Percentiles rank a stretch among this genome's conserved stretches.
Conservation (phyloP, 2,329 filamentous ascomycete genomes). For the Arachnopeziza araneosa region DNA sequence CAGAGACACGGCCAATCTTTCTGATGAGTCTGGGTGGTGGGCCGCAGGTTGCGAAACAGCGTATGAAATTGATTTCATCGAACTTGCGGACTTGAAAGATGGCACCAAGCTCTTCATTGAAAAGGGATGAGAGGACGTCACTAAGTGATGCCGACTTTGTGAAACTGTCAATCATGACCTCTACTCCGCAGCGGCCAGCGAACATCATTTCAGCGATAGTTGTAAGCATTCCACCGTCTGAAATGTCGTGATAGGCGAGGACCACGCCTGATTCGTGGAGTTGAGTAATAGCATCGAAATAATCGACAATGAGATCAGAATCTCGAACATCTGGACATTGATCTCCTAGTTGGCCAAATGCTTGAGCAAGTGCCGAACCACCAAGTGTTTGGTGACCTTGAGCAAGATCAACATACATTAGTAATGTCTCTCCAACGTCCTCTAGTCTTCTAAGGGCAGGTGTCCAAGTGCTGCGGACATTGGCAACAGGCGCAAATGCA, state of each 20-base stretch:
- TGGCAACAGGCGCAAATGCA: constrained; percentile 78
- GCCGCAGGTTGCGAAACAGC: constrained; percentile 86
- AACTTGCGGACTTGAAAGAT: constrained; percentile 89
- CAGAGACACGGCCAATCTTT: constrained; percentile 74
- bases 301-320: constrained; percentile 75
- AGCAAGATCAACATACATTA: constrained; percentile 89
- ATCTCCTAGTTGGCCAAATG: constrained; percentile 78
- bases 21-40: constrained; percentile 75
- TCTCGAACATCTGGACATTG: constrained; percentile 83
- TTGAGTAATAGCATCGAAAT: constrained; percentile 76
- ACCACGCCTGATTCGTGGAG: constrained; percentile 66
- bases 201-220: constrained; percentile 98
- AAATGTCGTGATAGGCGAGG: constrained; percentile 90
- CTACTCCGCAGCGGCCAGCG: constrained; percentile 82
- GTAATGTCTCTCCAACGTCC: constrained; percentile 80
- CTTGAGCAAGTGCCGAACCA: constrained; percentile 86
- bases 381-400: constrained; percentile 76
- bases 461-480: constrained; percentile 87
- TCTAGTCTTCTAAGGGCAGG: constrained; percentile 77
- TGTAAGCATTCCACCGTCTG: constrained; percentile 87
- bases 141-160: constrained; percentile 53
- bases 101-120: constrained; percentile 94
- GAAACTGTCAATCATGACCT: constrained; percentile 75
- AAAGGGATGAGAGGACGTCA: constrained; percentile 69
- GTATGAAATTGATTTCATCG: constrained; percentile 78